A percentile compares a stretch with the other conserved stretches of the same genome.
These are phyloP conservation scores for Pyracantha coccinea DNA, from an alignment of 331 rosid genomes.

Conservation along the genomic window DNA sequence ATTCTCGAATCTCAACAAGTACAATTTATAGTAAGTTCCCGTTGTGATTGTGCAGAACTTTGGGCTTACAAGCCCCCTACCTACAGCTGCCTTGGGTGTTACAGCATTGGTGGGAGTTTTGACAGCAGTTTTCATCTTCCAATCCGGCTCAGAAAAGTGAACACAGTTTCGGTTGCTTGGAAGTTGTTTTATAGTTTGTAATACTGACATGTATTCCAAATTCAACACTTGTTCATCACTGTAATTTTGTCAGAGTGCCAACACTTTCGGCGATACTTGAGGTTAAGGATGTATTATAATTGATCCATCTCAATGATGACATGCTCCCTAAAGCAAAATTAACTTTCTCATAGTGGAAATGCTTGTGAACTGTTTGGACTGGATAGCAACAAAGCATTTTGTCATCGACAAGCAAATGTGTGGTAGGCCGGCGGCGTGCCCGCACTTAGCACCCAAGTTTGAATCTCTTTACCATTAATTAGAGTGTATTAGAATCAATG, in stretches of 20 bases:
- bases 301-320: background rate
- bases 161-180: constrained; percentile 1
- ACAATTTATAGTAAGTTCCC: background rate
- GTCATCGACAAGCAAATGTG: background rate
- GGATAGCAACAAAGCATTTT: background rate
- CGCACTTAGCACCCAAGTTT: no score
- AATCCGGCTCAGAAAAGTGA: constrained; percentile 80
- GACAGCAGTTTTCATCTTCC: constrained; percentile 83
- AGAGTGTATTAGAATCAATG: no score
- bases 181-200: constrained; percentile 30
- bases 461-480: no score
- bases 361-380: background rate
- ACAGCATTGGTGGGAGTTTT: constrained; percentile 83
- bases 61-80: constrained; percentile 62
- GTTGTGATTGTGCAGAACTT: constrained; percentile 60
- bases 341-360: background rate
- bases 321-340: background rate
- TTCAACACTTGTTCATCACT: constrained; percentile 14
- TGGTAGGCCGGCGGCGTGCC: no score
- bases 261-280: no score
- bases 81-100: constrained; percentile 81
- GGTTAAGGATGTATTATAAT: no score
- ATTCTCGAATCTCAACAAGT: background rate
- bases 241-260: constrained; percentile 17
- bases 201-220: constrained; percentile 7